A percentile compares a stretch with the other conserved stretches of the same genome.
phyloP scores from a whole-genome alignment of 306 rosid genomes.

The Quercus glauca region DNA sequence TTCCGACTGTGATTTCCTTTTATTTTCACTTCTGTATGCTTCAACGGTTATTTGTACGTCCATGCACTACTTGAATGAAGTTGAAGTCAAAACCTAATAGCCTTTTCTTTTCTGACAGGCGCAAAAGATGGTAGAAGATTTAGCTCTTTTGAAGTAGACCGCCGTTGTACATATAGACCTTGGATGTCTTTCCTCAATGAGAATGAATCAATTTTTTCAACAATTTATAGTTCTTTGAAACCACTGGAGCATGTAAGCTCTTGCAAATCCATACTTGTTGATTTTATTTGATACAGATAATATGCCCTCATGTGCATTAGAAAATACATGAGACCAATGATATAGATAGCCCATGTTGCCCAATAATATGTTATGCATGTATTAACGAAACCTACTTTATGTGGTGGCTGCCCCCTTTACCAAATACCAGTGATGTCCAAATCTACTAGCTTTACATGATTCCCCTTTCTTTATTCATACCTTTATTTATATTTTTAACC shows the following conservation, averaged over 20 bases:
- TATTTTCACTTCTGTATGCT: background rate
- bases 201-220: constrained; percentile 28
- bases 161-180: constrained; percentile 32
- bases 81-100: background rate
- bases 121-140: constrained; percentile 17
- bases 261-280: background rate
- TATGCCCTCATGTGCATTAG: background rate
- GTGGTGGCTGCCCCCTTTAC: background rate
- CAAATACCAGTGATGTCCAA: background rate
- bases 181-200: constrained; percentile 6
- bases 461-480: background rate
- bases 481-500: background rate
- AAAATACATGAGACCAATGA: background rate
- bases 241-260: constrained; percentile 37
- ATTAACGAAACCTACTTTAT: background rate
- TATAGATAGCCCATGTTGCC: background rate
- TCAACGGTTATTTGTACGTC: background rate
- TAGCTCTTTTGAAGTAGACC: constrained; percentile 28
- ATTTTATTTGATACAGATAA: background rate
- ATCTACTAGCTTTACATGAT: background rate
- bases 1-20: background rate
- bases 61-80: background rate
- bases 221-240: constrained; percentile 28
- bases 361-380: background rate
- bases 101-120: constrained; percentile 22